Conservation (phyloP, 768 basidiomycete genomes). For the Agrocybe chaxingu region DNA sequence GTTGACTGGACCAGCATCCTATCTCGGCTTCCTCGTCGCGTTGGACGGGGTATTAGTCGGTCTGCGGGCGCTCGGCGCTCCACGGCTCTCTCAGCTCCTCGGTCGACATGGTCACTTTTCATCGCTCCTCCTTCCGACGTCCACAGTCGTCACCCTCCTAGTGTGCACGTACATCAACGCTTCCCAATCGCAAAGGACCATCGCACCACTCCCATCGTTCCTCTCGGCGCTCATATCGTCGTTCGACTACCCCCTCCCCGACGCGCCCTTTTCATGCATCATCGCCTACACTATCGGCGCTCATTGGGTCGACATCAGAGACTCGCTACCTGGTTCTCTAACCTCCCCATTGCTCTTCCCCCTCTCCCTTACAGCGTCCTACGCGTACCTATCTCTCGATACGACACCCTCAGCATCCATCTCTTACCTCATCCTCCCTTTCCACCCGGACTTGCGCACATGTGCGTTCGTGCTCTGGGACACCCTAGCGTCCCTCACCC, state of each 20-base stretch:
- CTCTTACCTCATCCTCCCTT: too few species aligned
- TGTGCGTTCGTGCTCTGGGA: too few species aligned
- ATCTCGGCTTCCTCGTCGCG: slow-evolving; percentile 13
- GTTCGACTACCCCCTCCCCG: slow-evolving; percentile 14
- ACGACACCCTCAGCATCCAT: too few species aligned
- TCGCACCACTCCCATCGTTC: slow-evolving; percentile 4
- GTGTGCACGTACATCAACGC: slow-evolving; percentile 10
- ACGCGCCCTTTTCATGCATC: slow-evolving; percentile 15
- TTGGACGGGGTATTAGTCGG: slow-evolving; percentile 7
- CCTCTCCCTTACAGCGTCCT: too few species aligned
- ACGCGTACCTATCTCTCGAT: too few species aligned
- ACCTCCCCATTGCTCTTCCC: too few species aligned
- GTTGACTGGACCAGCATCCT: slow-evolving; percentile 16
- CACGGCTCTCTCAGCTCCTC: slow-evolving; percentile 4
- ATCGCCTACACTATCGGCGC: slow-evolving; percentile 16
- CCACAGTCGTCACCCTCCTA: not conserved
- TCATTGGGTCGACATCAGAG: slow-evolving; percentile 10
- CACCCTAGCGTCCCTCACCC: too few species aligned
- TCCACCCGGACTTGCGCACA: too few species aligned
- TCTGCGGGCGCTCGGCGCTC: not conserved
- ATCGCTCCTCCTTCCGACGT: slow-evolving; percentile 1
- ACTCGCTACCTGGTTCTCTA: not conserved
- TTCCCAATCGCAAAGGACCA: not conserved
- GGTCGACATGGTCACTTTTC: slow-evolving; percentile 1
- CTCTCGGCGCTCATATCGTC: not conserved